Conservation (phyloP, 1,139 yeast species). For the Hemisphaericaspora xylofermentans region DNA sequence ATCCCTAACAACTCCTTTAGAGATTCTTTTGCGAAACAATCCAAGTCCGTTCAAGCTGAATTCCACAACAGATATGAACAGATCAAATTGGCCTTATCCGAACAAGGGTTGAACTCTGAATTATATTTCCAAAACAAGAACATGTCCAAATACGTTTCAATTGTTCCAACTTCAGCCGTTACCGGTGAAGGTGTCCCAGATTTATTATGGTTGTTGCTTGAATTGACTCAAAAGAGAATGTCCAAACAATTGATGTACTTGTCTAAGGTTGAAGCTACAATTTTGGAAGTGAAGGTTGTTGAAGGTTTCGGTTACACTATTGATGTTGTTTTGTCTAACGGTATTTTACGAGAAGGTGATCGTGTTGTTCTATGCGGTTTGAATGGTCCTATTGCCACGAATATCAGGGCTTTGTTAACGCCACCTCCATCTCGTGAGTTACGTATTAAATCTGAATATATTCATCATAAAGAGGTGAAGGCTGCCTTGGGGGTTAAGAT, state of each 20-base stretch:
- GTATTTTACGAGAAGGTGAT: conserved; percentile 92
- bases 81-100: conserved; percentile 89
- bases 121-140: conserved; percentile 93
- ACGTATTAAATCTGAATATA: conserved; percentile 90
- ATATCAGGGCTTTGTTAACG: conserved; percentile 90
- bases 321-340: conserved; percentile 95
- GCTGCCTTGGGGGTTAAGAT: conserved; percentile 99
- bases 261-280: conserved; percentile 90
- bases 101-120: conserved; percentile 98
- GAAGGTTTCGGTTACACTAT: conserved; percentile 99
- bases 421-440: conserved; percentile 97
- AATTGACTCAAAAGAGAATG: conserved; percentile 98
- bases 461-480: conserved; percentile 95
- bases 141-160: conserved; percentile 87
- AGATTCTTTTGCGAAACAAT: conserved; percentile 83
- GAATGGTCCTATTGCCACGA: conserved; percentile 99
- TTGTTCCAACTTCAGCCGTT: conserved; percentile 97
- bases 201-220: conserved; percentile 90
- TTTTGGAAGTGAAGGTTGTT: conserved; percentile 95
- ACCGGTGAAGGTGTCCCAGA: conserved; percentile 99
- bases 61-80: conserved; percentile 84
- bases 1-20: conserved; percentile 93
- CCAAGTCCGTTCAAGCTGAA: conserved; percentile 84
- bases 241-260: conserved; percentile 97
- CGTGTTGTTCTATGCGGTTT: conserved; percentile 94